phyloP scores from a whole-genome alignment of 176 grass and related monocot genomes.

The Canna indica region DNA sequence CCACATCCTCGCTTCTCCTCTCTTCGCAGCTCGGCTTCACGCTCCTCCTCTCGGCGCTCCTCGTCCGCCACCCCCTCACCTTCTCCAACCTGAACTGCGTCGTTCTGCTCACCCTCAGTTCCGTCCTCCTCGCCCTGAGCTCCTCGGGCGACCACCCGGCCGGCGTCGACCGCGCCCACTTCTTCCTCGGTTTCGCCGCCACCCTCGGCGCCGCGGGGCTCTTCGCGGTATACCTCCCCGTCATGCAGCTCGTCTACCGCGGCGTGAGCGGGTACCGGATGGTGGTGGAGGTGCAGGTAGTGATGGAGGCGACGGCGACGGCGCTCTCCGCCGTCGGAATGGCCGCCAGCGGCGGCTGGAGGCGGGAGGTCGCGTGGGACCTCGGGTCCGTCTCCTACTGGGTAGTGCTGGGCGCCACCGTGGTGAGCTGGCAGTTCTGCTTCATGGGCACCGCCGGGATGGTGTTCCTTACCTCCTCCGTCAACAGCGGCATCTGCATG shows the following conservation, averaged over 20 bases:
- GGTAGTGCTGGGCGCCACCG: constrained; percentile 36
- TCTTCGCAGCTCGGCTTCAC: constrained; percentile 84
- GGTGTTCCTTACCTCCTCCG: constrained; percentile 82
- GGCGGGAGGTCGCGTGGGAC: constrained; percentile 49
- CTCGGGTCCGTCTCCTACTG: constrained; percentile 46
- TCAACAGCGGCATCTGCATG: constrained; percentile 96
- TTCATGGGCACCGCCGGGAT: constrained; percentile 87
- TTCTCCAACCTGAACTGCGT: constrained; percentile 91
- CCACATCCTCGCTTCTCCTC: constrained; percentile 82
- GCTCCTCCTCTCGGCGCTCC: constrained; percentile 55
- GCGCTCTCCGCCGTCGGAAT: constrained; percentile 51
- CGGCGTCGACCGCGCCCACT: constrained; percentile 34
- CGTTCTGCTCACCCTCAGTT: constrained; percentile 68
- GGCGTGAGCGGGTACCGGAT: constrained; percentile 46
- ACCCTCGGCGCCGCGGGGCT: constrained; percentile 73
- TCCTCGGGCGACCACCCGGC: constrained; percentile 31
- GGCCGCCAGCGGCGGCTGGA: constrained; percentile 21
- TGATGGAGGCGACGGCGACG: constrained; percentile 77
- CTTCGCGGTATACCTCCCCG: constrained; percentile 72
- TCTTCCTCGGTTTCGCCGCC: constrained; percentile 59
- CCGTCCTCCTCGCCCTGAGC: constrained; percentile 30
- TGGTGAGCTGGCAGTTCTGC: constrained; percentile 76
- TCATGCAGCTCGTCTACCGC: constrained; percentile 87
- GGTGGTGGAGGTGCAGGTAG: constrained; percentile 81
- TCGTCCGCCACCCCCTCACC: constrained; percentile 75